Conservation (phyloP, 2,329 filamentous ascomycete species). For the Cercospora sesami region DNA sequence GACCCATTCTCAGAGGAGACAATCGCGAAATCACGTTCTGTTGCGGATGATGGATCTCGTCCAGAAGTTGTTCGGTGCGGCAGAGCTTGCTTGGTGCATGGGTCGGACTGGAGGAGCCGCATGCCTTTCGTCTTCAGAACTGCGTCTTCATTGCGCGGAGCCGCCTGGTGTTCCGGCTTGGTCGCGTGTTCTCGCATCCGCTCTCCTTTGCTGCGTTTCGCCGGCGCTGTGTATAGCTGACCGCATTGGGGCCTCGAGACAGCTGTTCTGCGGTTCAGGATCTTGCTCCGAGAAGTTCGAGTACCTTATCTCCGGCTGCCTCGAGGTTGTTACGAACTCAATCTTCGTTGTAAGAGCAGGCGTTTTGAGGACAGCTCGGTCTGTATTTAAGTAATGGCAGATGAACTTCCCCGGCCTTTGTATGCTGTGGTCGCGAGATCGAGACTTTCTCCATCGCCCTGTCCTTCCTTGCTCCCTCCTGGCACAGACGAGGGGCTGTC, state of each 20-base stretch:
- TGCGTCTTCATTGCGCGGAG: not conserved
- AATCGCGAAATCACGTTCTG: slow-evolving; percentile 31
- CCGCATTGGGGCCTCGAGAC: not conserved
- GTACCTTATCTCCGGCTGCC: not conserved
- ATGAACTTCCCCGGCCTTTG: not conserved
- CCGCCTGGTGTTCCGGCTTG: not conserved
- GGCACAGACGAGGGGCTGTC: not conserved
- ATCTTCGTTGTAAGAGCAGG: not conserved
- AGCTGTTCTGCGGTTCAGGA: not conserved
- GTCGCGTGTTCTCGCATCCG: not conserved
- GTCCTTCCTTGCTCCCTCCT: not conserved
- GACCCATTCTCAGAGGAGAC: slow-evolving; percentile 18
- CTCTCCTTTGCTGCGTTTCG: not conserved
- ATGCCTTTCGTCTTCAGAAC: not conserved
- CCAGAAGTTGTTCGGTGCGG: not conserved
- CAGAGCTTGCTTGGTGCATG: not conserved
- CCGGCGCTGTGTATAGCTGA: not conserved
- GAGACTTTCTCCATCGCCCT: not conserved
- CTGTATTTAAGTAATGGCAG: not conserved
- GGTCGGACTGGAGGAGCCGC: not conserved
- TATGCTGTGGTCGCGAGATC: not conserved
- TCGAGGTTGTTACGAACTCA: not conserved
- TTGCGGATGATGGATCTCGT: slow-evolving; percentile 23
- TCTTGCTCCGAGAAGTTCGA: not conserved
- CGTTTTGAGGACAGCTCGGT: not conserved